Percentiles rank a stretch among this genome's conserved stretches.
Evolutionary conservation across 176 grass and related monocot genomes (phyloP).

Genomic region (Oryza punctata): DNA sequence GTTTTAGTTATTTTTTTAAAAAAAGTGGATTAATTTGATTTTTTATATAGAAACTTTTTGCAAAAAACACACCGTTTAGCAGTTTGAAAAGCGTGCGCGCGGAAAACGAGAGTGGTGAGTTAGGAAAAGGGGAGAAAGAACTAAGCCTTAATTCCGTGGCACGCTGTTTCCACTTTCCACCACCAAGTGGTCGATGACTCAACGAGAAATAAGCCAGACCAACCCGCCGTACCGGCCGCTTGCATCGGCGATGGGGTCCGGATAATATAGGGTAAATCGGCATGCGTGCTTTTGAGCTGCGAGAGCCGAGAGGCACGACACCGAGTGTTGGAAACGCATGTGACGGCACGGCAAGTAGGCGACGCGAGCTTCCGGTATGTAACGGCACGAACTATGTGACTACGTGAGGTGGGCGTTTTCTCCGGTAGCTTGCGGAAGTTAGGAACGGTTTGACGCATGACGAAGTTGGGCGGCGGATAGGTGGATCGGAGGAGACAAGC

Average conservation of each 20-base stretch:
- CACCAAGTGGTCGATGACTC: neutral
- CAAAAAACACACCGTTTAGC: no score
- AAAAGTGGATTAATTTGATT: no score
- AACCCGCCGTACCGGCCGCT: no score
- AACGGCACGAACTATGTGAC: constrained; percentile 1
- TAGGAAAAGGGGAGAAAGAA: no score
- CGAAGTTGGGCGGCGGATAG: neutral
- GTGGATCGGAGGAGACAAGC: constrained; percentile 31
- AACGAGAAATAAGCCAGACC: neutral
- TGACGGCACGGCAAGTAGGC: neutral
- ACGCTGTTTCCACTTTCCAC: neutral
- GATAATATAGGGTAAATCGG: constrained; percentile 23
- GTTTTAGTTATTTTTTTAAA: no score
- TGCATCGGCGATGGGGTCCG: neutral
- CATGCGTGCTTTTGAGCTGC: constrained; percentile 18
- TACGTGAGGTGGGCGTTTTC: no score
- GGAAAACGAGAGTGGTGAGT: no score
- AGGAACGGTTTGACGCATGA: constrained; percentile 22
- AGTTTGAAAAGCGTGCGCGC: no score
- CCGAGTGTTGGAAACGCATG: neutral
- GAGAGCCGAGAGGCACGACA: no score
- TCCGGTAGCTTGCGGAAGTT: neutral
- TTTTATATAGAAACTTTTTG: no score
- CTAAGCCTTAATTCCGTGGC: neutral
- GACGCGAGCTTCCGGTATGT: neutral